Evolutionary conservation across 2,329 filamentous ascomycete genomes (phyloP), one percentile per base, ranked within the genome.

Genomic region (Ceratocystis harringtonii): DNA sequence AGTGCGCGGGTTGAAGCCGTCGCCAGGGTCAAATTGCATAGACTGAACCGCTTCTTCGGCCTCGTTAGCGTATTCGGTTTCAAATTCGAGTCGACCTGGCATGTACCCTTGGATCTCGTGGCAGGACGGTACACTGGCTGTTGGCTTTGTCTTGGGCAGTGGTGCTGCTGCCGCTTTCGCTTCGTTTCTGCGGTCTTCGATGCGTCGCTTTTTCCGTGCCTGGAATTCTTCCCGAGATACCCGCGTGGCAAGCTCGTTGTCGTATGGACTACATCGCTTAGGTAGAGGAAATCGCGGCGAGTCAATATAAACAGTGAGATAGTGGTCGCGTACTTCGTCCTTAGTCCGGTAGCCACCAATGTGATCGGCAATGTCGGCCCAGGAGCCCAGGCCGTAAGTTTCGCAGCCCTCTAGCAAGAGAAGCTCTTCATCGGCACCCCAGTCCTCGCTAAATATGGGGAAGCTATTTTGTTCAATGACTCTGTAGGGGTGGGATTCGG

Each of bases 381-480:
- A 99, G 25, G 92, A 97, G 2, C 94, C 94, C 62, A 99, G 79
- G 0, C 94, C 94, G 73, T 99, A 99, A 66, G 90, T 95, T 75
- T 99, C 94, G 10, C 90, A 91, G 25, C 94, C 94, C 76, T 99
- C 94, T 0, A 99, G 77, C 64, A 99, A 78, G 4, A 97, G 78
- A n/a, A 97, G 77, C 75, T 99, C 94, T 74, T 99, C 94, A 73
- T 99, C 94, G 28, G 94, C 94, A 63, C 94, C 94, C 94, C 94
- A 99, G 72, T 96, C 92, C 66, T 84, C 83, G 70, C 92, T 87
- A 72, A 95, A 99, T 67, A 99, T 97, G 0, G 94, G 94, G 62
- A 99, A 95, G 0, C 92, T 96, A 73, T 99, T 96, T 72, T 97
- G 94, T 75, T 99, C 94, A 69, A 99, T 96, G 43, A 99, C 94